Conservation (phyloP, 495 filamentous ascomycete species). For the Neurospora sp. region DNA sequence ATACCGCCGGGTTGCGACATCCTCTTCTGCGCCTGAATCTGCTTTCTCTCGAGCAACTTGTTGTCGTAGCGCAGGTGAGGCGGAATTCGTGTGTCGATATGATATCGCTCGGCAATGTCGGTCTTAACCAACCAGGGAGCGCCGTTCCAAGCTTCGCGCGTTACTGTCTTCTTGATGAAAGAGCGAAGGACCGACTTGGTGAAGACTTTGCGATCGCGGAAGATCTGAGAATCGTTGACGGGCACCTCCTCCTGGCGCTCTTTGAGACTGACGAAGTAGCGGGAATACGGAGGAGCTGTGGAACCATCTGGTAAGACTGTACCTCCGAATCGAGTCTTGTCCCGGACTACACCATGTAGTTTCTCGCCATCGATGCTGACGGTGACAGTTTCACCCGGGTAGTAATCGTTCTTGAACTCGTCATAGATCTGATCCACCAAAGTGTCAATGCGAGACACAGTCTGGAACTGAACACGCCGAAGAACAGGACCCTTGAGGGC, state of each 20-base stretch:
- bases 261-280: constrained; percentile 70
- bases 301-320: constrained; percentile 53
- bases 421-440: constrained; percentile 56
- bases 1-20: constrained; percentile 40
- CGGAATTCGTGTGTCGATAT: constrained; percentile 76
- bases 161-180: constrained; percentile 91
- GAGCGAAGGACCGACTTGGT: constrained; percentile 89
- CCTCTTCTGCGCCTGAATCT: constrained; percentile 56
- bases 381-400: constrained; percentile 79
- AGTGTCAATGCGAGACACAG: constrained; percentile 81
- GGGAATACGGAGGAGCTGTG: constrained; percentile 55
- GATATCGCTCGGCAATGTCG: constrained; percentile 70
- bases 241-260: constrained; percentile 62
- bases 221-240: constrained; percentile 72
- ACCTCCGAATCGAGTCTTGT: constrained; percentile 68
- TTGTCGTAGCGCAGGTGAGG: constrained; percentile 70
- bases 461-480: constrained; percentile 82
- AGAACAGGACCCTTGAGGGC: constrained; percentile 84
- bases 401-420: constrained; percentile 90
- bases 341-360: constrained; percentile 66
- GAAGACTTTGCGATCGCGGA: constrained; percentile 83
- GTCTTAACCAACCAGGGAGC: constrained; percentile 94
- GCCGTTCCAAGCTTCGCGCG: constrained; percentile 82
- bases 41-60: constrained; percentile 69
- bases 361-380: constrained; percentile 64